These are phyloP conservation scores for Aotearoamyces nothofagi DNA, from an alignment of 2,329 filamentous ascomycete genomes.

Conservation along the genomic window DNA sequence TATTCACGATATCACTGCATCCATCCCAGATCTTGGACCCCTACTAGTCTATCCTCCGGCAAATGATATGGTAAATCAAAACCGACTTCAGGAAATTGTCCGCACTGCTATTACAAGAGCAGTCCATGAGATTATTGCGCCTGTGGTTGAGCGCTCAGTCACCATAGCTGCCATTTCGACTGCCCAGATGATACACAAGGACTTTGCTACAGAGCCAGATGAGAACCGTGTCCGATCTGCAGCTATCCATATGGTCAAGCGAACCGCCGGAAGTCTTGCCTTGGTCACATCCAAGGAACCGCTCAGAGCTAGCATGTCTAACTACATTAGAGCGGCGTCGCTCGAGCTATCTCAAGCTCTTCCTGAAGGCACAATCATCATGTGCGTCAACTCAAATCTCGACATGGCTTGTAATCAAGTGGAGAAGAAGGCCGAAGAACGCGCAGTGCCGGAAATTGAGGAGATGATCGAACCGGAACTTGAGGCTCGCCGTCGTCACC, in stretches of 20 bases:
- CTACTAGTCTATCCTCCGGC: constrained; percentile 69
- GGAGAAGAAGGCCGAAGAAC: constrained; percentile 88
- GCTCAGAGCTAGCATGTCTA: constrained; percentile 88
- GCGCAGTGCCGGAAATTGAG: constrained; percentile 87
- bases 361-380: constrained; percentile 87
- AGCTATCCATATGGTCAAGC: constrained; percentile 87
- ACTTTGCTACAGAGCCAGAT: constrained; percentile 87
- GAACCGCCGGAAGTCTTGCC: constrained; percentile 83
- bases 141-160: constrained; percentile 91
- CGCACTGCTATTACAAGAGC: constrained; percentile 76
- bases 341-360: constrained; percentile 60
- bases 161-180: constrained; percentile 97
- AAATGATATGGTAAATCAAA: constrained; percentile 61
- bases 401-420: constrained; percentile 88
- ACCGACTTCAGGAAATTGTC: constrained; percentile 61
- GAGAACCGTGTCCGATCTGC: constrained; percentile 75
- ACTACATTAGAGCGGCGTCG: constrained; percentile 71
- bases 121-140: constrained; percentile 90
- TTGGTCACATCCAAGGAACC: constrained; percentile 98
- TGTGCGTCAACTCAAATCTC: constrained; percentile 97
- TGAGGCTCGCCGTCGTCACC: constrained; percentile 62
- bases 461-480: constrained; percentile 76
- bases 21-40: constrained; percentile 70
- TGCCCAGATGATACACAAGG: constrained; percentile 87
- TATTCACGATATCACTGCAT: constrained; percentile 60